Conservation (phyloP, 1,284 basidiomycete species). For the Rugosomyces carneus region DNA sequence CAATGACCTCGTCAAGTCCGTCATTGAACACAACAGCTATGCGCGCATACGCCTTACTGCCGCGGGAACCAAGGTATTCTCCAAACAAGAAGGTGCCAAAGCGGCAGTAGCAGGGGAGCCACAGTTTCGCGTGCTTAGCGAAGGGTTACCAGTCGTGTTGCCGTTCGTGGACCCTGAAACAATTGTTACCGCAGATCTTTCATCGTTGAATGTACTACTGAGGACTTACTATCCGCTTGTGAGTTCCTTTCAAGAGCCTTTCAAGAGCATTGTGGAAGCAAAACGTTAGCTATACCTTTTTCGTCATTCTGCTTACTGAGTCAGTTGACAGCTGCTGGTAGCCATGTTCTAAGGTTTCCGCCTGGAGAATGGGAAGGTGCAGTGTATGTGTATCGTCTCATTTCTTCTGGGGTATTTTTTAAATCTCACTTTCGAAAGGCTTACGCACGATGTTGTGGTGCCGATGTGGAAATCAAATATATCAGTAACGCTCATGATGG, state of each 20-base stretch:
- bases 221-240: constrained; percentile 76
- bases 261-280: constrained; percentile 42
- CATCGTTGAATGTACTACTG: constrained; percentile 62
- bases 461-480: constrained; percentile 91
- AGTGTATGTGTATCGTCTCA: constrained; percentile 41
- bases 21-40: constrained; percentile 83
- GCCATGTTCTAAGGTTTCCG: constrained; percentile 66
- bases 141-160: constrained; percentile 79
- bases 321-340: constrained; percentile 51
- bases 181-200: constrained; percentile 58
- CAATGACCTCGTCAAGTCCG: constrained; percentile 76
- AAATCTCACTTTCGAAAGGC: too few species aligned
- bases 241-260: constrained; percentile 54
- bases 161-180: constrained; percentile 66
- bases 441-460: constrained; percentile 70
- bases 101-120: constrained; percentile 38
- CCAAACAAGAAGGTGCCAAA: constrained; percentile 61
- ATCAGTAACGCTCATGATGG: constrained; percentile 85
- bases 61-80: constrained; percentile 84
- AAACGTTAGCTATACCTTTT: constrained; percentile 37
- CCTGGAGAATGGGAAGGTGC: constrained; percentile 47
- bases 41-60: constrained; percentile 82
- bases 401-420: too few species aligned
- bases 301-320: not conserved
- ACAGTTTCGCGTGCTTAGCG: constrained; percentile 77